Evolutionary conservation across 352 stramenopile species (phyloP), one percentile per base, ranked within the genome.

Genomic region (Globisporangium okanoganense): DNA sequence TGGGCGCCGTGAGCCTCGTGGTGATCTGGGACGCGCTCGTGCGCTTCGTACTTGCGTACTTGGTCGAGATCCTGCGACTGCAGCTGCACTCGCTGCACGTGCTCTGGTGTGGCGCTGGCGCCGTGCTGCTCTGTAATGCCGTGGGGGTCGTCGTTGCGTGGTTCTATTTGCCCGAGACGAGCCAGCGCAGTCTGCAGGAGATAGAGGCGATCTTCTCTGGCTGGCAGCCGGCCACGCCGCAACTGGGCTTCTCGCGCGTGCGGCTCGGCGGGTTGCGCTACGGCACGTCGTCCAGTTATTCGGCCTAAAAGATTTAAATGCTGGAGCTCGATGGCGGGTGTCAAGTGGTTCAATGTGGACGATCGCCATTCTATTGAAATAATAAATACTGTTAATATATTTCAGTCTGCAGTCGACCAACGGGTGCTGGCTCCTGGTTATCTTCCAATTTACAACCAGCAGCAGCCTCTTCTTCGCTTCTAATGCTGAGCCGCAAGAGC

Each of bases 81-180:
- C 59, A 70, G 43, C 52, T 79, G 31, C 49, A 72, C 29, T 71
- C 71, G n/a, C 61, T 60, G 14, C 63, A 74, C 40, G 58, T 76
- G 16, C 81, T 86, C 22, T 56, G 66, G 13, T 14, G 82, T 31
- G 67, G 69, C 14, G 71, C 85, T 2, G 59, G 54, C 2, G 40
- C 71, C 33, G 77, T 92, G 35, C 66, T 86, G 43, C 47, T 61
- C 12, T 83, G 75, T 25, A 90, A 90, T 50, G 24, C 79, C 14
- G 29, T 70, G 2, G 78, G 71, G 1, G 45, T 79, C 7, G 64
- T 81, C 12, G 61, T 90, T 45, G 76, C 79, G 27, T 85, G 68
- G 73, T 75, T 82, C 58, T 94, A 85, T 49, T 61, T 94, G 14
- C 84, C 84, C 1, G 84, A 94, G 69, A 94, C 84, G 9, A 91